These are phyloP conservation scores for Desmodesmus armatus DNA, from an alignment of 139 green algal genomes.

Conservation along the genomic window DNA sequence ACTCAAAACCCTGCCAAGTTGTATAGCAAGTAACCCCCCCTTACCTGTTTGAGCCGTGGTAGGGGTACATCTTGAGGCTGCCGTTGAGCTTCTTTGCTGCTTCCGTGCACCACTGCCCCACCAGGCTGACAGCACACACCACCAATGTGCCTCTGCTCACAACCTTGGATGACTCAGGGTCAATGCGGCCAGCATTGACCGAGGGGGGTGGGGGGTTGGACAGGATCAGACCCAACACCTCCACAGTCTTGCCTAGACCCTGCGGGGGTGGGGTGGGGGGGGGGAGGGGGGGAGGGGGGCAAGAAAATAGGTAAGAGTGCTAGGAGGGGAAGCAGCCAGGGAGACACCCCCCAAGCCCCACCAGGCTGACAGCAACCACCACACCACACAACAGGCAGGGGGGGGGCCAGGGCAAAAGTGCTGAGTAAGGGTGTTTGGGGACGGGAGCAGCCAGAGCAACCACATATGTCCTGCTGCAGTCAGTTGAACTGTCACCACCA, in stretches of 20 bases:
- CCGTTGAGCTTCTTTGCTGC: slow-evolving; percentile 59
- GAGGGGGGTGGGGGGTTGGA: slow-evolving; percentile 52
- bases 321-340: no score
- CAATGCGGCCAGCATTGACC: slow-evolving; percentile 25
- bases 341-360: neutral
- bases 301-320: no score
- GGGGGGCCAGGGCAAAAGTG: no score
- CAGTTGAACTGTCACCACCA: no score
- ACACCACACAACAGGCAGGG: neutral
- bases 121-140: slow-evolving; percentile 76
- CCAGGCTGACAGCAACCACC: neutral
- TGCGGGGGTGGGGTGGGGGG: slow-evolving; percentile 55
- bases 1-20: no score
- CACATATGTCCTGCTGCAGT: no score
- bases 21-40: no score
- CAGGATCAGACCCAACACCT: slow-evolving; percentile 75
- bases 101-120: slow-evolving; percentile 80
- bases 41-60: slow-evolving; percentile 65
- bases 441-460: no score
- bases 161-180: slow-evolving; percentile 17
- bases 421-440: no score
- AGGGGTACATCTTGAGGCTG: slow-evolving; percentile 66
- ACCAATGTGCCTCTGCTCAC: slow-evolving; percentile 61
- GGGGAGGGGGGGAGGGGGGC: neutral
- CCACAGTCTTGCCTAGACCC: slow-evolving; percentile 83